phyloP scores from a whole-genome alignment of 1,139 yeast genomes.

The Pichia sp. region DNA sequence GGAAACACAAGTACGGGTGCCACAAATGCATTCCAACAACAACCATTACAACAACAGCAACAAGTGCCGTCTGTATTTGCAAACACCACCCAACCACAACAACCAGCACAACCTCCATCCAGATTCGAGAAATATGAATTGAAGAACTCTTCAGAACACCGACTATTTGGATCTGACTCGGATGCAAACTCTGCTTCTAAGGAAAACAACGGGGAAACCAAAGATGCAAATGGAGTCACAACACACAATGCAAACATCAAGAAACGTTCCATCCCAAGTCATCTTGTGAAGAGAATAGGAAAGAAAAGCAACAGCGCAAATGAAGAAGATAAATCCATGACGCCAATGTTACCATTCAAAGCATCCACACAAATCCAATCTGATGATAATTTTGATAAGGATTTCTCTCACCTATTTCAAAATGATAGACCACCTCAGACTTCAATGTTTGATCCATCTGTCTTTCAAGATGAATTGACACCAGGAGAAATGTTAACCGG shows the following conservation, averaged over 20 bases:
- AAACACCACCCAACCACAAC: background rate
- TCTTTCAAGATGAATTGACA: slow-evolving; percentile 36
- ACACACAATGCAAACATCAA: slow-evolving; percentile 28
- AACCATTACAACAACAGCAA: slow-evolving; percentile 13
- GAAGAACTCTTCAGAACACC: slow-evolving; percentile 6
- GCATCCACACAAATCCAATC: slow-evolving; percentile 26
- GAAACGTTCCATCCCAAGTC: slow-evolving; percentile 53
- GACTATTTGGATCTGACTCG: slow-evolving; percentile 1
- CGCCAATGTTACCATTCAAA: slow-evolving; percentile 29
- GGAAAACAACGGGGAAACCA: background rate
- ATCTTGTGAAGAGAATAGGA: slow-evolving; percentile 41
- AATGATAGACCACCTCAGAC: slow-evolving; percentile 57
- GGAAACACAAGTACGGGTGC: background rate
- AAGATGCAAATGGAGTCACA: slow-evolving; percentile 27
- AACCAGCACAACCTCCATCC: slow-evolving; percentile 16
- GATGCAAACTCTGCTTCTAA: background rate
- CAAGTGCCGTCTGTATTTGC: slow-evolving; percentile 5
- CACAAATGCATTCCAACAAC: slow-evolving; percentile 1
- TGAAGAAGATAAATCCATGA: slow-evolving; percentile 17
- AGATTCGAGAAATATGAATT: slow-evolving; percentile 24
- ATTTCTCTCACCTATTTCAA: slow-evolving; percentile 30
- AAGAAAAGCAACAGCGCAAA: slow-evolving; percentile 22
- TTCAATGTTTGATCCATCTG: slow-evolving; percentile 58
- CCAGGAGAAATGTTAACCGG: slow-evolving; percentile 23
- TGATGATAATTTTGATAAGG: slow-evolving; percentile 19